Evolutionary conservation across 2,329 filamentous ascomycete species (phyloP), one percentile per base, ranked within the genome.

Genomic region (Dactylellina drechsleri): DNA sequence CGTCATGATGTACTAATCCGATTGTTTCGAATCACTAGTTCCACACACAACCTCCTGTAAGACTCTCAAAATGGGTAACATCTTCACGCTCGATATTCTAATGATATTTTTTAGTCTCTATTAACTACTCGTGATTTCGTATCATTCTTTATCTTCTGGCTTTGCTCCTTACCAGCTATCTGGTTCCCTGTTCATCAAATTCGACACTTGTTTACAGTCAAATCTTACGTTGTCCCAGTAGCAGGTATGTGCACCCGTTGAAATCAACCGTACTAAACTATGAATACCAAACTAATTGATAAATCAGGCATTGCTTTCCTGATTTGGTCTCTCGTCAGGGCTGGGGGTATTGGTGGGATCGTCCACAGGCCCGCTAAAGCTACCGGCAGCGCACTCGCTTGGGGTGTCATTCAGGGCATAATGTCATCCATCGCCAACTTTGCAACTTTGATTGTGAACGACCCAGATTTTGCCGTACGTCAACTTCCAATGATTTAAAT

Each of bases 401-500:
- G 93, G 93, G 87, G 89, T 23, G 89, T 97, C 70, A 87, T 97
- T 73, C 90, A 89, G 76, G 92, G 92, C 43, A 89, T 96, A 82
- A 96, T 97, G 92, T 90, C 87, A 23, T 90, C 91, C 2, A 93
- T 97, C 77, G 91, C 92, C 79, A 97, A 97, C 83, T 97, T 97
- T 80, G 91, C 92, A 0, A 92, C 93, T 0, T 85, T 97, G 40
- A 95, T 97, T 78, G 86, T 90, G 74, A 89, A 80, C 78, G 76
- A 72, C 65, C 20, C 18, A 61, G 52, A 58, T 66, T 60, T 68
- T 52, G 70, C 61, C 23, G 50, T 73, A 54, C 23, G 68, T 66
- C 28, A 28, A 15, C 3, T 4, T 31, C 26, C 40, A 47, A 26
- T n/a, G 7, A 18, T 26, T 28, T 6, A 10, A 18, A 12, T 20